phyloP scores from a whole-genome alignment of 371 early-diverging fungal species.

The Saksenaea oblongispora region DNA sequence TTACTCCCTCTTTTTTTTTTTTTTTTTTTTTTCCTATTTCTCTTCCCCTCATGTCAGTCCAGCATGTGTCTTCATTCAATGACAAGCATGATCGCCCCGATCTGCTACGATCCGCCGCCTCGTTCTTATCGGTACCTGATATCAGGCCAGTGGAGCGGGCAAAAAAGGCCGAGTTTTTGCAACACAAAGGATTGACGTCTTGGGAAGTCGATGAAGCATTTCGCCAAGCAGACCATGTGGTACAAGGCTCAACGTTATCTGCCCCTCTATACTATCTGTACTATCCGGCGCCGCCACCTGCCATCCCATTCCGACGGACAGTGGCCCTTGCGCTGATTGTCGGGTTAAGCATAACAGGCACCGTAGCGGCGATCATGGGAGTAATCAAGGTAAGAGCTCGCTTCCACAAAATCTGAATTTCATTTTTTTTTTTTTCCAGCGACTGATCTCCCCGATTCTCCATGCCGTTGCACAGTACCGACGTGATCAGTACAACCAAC shows the following conservation, averaged over 20 bases:
- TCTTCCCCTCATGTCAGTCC: not conserved
- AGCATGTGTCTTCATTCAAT: not conserved
- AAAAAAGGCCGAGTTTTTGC: not conserved
- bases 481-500: constrained; percentile 1
- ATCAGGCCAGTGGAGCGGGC: not conserved
- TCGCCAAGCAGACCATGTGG: not conserved
- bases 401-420: not conserved
- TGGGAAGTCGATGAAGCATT: not conserved
- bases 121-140: not conserved
- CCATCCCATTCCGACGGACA: not conserved
- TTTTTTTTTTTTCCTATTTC: not conserved
- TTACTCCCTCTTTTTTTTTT: too few relatives aligned
- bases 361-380: not conserved
- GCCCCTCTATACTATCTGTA: not conserved
- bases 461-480: not conserved
- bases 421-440: not conserved
- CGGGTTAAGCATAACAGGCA: not conserved
- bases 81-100: not conserved
- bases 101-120: not conserved
- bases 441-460: not conserved
- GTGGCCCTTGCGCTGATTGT: not conserved
- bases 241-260: not conserved
- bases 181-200: not conserved
- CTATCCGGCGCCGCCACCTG: not conserved
- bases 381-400: not conserved